Conservation (phyloP, 179 eudicot species). For the Actinidia arguta region DNA sequence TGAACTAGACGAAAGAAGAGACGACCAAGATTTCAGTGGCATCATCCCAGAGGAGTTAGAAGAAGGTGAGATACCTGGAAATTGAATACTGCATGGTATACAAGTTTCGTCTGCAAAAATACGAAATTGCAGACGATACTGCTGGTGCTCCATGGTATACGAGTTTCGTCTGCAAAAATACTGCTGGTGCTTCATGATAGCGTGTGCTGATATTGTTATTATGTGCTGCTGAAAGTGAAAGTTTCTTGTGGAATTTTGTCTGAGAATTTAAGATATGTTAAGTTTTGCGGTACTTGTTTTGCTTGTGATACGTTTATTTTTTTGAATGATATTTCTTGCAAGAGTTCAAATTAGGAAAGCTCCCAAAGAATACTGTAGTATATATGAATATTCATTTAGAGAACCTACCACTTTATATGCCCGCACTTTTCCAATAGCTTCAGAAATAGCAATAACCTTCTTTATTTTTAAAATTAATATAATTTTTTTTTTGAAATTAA, state of each 20-base stretch:
- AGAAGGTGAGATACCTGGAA: conserved; percentile 79
- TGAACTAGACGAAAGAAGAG: conserved; percentile 30
- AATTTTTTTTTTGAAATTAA: no score
- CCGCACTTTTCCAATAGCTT: no score
- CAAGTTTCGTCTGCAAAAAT: background rate
- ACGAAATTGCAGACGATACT: background rate
- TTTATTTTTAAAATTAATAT: no score
- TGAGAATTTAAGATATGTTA: background rate
- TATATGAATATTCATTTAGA: no score
- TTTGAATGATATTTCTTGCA: background rate
- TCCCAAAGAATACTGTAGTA: no score
- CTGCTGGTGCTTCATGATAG: background rate
- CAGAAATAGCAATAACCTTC: no score
- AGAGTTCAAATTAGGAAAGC: no score
- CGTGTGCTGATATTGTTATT: background rate
- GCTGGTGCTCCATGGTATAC: background rate
- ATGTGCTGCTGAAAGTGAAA: background rate
- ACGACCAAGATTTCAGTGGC: conserved; percentile 11
- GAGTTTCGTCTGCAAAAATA: background rate
- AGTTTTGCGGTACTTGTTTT: background rate
- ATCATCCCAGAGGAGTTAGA: conserved; percentile 61
- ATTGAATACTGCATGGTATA: background rate
- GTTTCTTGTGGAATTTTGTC: background rate
- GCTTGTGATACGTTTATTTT: background rate
- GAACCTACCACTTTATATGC: no score